Base-by-base conservation (phyloP, 306 rosid genomes). In the Cucurbita pepo region DNA sequence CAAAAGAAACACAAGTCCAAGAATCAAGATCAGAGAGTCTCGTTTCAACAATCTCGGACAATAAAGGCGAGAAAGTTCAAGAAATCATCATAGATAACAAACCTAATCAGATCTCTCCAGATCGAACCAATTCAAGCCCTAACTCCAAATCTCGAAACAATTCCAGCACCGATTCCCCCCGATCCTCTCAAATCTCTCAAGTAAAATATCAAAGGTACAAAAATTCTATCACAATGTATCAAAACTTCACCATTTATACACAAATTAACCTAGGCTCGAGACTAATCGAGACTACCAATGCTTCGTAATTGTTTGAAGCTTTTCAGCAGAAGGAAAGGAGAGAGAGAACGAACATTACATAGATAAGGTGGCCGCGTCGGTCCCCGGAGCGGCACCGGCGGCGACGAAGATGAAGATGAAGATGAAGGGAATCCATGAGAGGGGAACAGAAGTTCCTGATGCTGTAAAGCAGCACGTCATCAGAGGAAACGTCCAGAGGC, bases 301-400 rank as follows among this genome's bases (percentile, higher is more conserved):
- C 48, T 47, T 67, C 13, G 72, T 15, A 69, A 69, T 69, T 21
- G 73, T 25, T 48, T 69, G 8, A 69, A 69, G 73, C 16, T 69
- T 81, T 80, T 83, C 88, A 48, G 56, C 62, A 74, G 75, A 60
- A 64, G 83, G 80, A 30, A 70, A 78, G 77, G 85, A 71, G 81
- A 81, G 57, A 47, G 75, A 54, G 56, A 4, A 69, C 30, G 75
- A 69, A 44, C 78, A 83, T 82, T 62, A 48, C 70, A 75, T 71
- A 44, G 95, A 85, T 56, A 69, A 83, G 54, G 79, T 85, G 44
- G 61, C 80, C 63, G 94, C 90, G 52, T 18, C 85, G 62, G 89
- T 85, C 47, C 86, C 88, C 11, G 79, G 79, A 78, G 73, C 25
- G 53, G 57, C 76, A 75, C 82, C 81, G 66, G 50, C 52, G 55